Percentiles rank a stretch among this genome's conserved stretches.
phyloP scores from a whole-genome alignment of 2,329 filamentous ascomycete species.

The Cladosporium sp. region DNA sequence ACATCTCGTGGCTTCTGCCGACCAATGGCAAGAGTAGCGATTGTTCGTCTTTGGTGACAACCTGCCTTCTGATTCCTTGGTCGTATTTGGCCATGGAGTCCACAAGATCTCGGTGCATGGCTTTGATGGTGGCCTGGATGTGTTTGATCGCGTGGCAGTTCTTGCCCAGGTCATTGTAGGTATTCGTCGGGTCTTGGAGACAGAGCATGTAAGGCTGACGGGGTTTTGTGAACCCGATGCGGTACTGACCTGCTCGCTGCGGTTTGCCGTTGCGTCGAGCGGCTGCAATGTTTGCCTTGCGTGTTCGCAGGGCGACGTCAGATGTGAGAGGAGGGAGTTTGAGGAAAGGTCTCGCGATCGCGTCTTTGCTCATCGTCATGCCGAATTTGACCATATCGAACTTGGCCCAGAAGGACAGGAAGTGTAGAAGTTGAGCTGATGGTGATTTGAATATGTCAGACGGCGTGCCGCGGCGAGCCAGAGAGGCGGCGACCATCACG shows the following conservation, averaged over 20 bases:
- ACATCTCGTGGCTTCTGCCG: constrained; percentile 27
- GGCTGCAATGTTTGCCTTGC: neutral
- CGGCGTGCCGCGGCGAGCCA: constrained; percentile 33
- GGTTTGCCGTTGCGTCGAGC: neutral
- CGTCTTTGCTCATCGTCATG: constrained; percentile 34
- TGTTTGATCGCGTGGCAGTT: constrained; percentile 47
- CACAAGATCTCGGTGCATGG: constrained; percentile 18
- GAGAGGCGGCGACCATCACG: constrained; percentile 54
- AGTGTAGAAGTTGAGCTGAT: constrained; percentile 43
- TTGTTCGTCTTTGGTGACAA: neutral
- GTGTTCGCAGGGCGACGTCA: neutral
- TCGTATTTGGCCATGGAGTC: constrained; percentile 13
- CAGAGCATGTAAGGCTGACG: constrained; percentile 43
- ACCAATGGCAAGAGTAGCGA: constrained; percentile 23
- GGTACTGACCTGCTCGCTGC: constrained; percentile 29
- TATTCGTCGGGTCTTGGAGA: constrained; percentile 57
- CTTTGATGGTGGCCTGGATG: constrained; percentile 42
- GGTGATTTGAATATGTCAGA: constrained; percentile 21
- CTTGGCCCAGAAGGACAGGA: constrained; percentile 48
- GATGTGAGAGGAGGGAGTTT: neutral
- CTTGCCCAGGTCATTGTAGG: constrained; percentile 54
- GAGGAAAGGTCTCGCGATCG: neutral
- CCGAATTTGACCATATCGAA: constrained; percentile 45
- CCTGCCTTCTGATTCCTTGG: neutral
- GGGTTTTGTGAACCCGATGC: constrained; percentile 26